Evolutionary conservation across 768 basidiomycete species (phyloP).

Genomic region (Suillus lakei): DNA sequence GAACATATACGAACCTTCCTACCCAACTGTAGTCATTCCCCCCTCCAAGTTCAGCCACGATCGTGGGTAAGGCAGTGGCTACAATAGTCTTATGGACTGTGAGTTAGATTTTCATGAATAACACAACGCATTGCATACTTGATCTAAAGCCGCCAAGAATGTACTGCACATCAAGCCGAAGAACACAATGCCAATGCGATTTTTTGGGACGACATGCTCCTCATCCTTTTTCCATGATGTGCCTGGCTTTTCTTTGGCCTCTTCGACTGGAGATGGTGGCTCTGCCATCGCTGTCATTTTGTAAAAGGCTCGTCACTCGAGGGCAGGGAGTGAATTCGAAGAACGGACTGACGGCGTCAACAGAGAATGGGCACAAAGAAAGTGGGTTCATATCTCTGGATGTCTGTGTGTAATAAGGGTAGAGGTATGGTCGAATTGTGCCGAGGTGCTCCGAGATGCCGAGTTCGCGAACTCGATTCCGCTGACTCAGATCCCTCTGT

Average conservation of each 20-base stretch:
- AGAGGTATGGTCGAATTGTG: neutral
- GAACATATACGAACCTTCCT: constrained; percentile 39
- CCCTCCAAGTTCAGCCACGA: constrained; percentile 50
- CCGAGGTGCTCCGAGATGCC: neutral
- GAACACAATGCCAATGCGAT: constrained; percentile 47
- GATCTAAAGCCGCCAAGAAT: constrained; percentile 55
- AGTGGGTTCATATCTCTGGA: neutral
- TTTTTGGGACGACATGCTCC: constrained; percentile 47
- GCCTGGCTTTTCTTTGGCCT: constrained; percentile 26
- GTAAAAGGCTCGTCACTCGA: neutral
- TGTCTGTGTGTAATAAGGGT: neutral
- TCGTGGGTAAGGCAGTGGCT: constrained; percentile 55
- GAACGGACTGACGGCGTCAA: neutral
- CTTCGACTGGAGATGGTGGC: constrained; percentile 7
- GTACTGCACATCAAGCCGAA: constrained; percentile 47
- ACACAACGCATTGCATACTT: constrained; percentile 29
- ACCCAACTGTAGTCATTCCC: constrained; percentile 55
- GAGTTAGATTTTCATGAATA: neutral
- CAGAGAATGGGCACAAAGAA: neutral
- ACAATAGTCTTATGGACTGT: constrained; percentile 43
- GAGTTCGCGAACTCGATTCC: neutral
- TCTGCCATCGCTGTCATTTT: constrained; percentile 1
- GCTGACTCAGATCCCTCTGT: neutral
- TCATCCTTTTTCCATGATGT: constrained; percentile 45
- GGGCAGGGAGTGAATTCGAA: neutral